Conservation (phyloP, 1,139 yeast species). For the Saccharomyces hybrid region DNA sequence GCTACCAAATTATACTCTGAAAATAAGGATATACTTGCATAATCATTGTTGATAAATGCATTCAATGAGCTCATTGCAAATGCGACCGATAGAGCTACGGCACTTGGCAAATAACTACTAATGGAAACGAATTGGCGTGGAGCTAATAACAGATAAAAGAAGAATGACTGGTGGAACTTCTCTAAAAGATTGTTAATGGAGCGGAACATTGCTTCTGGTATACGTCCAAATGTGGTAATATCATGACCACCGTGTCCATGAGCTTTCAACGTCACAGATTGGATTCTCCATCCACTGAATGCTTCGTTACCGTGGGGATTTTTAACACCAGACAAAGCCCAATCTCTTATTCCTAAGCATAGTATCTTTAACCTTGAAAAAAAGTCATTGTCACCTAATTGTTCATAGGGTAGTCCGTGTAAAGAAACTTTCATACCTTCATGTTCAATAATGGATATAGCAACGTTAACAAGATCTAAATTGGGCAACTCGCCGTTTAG, state of each 20-base stretch:
- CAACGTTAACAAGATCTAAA: conserved; percentile 79
- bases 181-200: conserved; percentile 88
- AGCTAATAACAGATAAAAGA: conserved; percentile 77
- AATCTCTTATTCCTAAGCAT: conserved; percentile 54
- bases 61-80: conserved; percentile 68
- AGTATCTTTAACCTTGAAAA: conserved; percentile 53
- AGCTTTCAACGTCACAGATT: conserved; percentile 76
- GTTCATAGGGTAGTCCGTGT: conserved; percentile 49
- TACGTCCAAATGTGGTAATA: conserved; percentile 85
- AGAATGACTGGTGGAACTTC: conserved; percentile 94
- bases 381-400: conserved; percentile 41
- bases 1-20: conserved; percentile 18
- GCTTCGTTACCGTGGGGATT: conserved; percentile 71
- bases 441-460: conserved; percentile 59
- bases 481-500: conserved; percentile 94
- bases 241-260: conserved; percentile 43
- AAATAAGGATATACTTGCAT: conserved; percentile 14
- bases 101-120: conserved; percentile 88
- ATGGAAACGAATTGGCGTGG: conserved; percentile 82
- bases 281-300: conserved; percentile 94
- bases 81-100: conserved; percentile 61
- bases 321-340: conserved; percentile 63
- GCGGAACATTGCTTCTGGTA: conserved; percentile 78
- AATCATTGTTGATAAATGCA: conserved; percentile 43
- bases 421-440: conserved; percentile 66